Evolutionary conservation across 177 flowering plant species (phyloP).

Genomic region (Vitis hybrid): DNA sequence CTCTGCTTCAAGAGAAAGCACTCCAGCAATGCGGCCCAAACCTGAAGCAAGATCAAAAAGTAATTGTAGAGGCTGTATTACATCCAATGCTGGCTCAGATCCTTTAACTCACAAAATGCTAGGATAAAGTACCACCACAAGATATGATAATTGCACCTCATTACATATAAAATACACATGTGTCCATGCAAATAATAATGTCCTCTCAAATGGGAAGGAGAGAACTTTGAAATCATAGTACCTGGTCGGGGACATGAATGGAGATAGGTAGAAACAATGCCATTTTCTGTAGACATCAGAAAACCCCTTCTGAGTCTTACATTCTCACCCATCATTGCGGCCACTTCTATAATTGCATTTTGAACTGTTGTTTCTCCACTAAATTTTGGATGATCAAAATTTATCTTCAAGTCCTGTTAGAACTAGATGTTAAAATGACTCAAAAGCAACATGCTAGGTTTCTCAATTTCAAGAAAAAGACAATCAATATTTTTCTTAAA

Average conservation of each 20-base stretch:
- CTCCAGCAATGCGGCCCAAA: slow-evolving; percentile 94
- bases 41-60: slow-evolving; percentile 42
- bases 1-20: slow-evolving; percentile 75
- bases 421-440: background rate
- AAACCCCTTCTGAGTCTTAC: slow-evolving; percentile 80
- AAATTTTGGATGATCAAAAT: slow-evolving; percentile 82
- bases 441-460: background rate
- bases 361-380: slow-evolving; percentile 81
- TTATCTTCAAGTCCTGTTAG: slow-evolving; percentile 58
- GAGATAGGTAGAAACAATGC: slow-evolving; percentile 82
- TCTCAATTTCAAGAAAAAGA: slow-evolving; percentile 1
- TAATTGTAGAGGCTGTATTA: too few relatives aligned
- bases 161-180: too few relatives aligned
- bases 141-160: too few relatives aligned
- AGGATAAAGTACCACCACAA: too few relatives aligned
- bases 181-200: background rate
- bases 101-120: background rate
- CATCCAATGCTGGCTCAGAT: too few relatives aligned
- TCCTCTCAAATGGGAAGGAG: background rate
- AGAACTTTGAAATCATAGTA: slow-evolving; percentile 16
- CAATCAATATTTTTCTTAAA: background rate
- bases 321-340: slow-evolving; percentile 97
- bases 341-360: slow-evolving; percentile 83
- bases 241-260: slow-evolving; percentile 94
- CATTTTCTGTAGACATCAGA: slow-evolving; percentile 53